Base-by-base conservation (phyloP, 2,329 filamentous ascomycete genomes). In the Penicillium sp. region DNA sequence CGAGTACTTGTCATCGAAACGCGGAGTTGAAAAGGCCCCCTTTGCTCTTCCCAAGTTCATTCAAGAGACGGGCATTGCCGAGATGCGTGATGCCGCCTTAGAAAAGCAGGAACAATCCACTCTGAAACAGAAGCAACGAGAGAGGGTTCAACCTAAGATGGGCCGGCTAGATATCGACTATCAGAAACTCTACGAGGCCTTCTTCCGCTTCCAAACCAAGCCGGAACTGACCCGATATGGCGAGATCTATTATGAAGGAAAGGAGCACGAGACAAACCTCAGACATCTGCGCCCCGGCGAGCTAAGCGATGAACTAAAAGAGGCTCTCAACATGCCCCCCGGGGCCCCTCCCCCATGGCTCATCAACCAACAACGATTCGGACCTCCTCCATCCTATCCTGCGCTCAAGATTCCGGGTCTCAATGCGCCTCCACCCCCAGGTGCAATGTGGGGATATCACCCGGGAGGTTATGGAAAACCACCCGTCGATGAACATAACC, bases 201-300 rank as follows among this genome's bases (percentile, higher is more conserved):
- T 99, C 82, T 99, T 99, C 83, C 87, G 93, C 61, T 96, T 97
- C 75, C 95, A 99, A 80, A 96, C 92, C 43, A 99, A 99, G 79
- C 95, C 95, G 0, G 89, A 93, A 69, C 81, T 99, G 65, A 98
- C 95, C 35, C 87, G 93, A 46, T 99, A 97, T 70, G 95, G 95
- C 43, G 95, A 99, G 77, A 93, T 99, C n/a, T 99, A 99, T 78
- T 98, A 98, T 76, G 95, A 99, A 78, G 95, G 95, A 74, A 99
- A 99, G 77, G 95, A 99, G 75, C 95, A 92, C 73, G 95, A 99
- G 78, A 97, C 95, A 0, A 96, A 98, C 75, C 85, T 96, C 65
- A 89, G 91, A 69, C 91, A 97, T 78, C 86, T 97, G 61, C 88
- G 93, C 65, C 92, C 95, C 1, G 95, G 95, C 38, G 93, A 98